Base-by-base conservation (phyloP, 2,329 filamentous ascomycete genomes). In the Sphaerulina populicola region DNA sequence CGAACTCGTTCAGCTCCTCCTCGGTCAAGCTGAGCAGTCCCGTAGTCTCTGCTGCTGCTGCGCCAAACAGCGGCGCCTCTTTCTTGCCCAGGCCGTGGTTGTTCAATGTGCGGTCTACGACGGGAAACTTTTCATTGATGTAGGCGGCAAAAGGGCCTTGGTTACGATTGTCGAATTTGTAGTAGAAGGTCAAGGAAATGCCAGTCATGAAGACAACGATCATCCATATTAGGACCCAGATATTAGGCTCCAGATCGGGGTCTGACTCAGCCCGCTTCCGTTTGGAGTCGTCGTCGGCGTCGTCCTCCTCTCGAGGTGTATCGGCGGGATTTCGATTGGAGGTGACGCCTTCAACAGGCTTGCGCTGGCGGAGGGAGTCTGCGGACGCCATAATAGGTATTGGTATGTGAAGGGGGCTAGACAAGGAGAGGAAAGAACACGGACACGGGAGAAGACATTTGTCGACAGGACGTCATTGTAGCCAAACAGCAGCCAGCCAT, bases 131-230 rank as follows among this genome's bases (percentile, higher is more conserved):
- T 33, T 41, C 30, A 44, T 60, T 60, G 30, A 60, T 45, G 45
- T 50, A 60, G 11, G 45, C 39, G 6, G 58, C 56, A 31, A 60
- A 56, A 10, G 54, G 51, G 0, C 58, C 58, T 10, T 54, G 44
- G 27, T 53, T 53, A 36, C 53, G 51, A 36, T 58, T 60, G 54
- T 60, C 58, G 48, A 58, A 29, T 52, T 60, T 60, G 49, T 60
- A 60, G 51, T 54, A 60, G 39, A 57, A 43, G 43, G 56, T 21
- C 27, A 44, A 31, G n/a, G 49, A 51, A 8, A 57, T 40, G 39
- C 54, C 37, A 43, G 46, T 35, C 12, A 43, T 46, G 53, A 59
- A 54, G 27, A 46, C 21, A n/a, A 57, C 9, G 41, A 54, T 48
- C 40, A 60, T 44, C 30, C 41, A 40, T 23, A 43, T 50, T 18